Conservation (phyloP, 495 filamentous ascomycete species). For the Aspergillus asperescens region DNA sequence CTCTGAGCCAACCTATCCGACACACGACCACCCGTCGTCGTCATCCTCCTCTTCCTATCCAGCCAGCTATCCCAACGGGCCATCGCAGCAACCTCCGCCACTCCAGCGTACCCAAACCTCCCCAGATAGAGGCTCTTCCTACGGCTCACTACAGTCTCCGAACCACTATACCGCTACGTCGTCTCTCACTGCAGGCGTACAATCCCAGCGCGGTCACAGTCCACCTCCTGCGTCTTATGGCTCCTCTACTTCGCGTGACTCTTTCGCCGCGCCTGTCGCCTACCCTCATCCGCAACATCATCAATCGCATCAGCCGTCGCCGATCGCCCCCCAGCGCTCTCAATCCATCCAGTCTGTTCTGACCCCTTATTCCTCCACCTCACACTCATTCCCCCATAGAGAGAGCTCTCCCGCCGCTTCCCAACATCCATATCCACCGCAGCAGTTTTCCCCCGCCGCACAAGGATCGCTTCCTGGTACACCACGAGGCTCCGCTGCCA, state of each 20-base stretch:
- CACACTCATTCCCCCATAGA: slow-evolving; percentile 32
- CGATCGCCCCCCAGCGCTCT: slow-evolving; percentile 41
- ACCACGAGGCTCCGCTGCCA: slow-evolving; percentile 43
- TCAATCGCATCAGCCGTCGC: slow-evolving; percentile 30
- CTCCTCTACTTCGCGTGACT: slow-evolving; percentile 31
- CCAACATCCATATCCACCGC: slow-evolving; percentile 33
- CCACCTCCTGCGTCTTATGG: slow-evolving; percentile 36
- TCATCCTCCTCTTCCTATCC: slow-evolving; percentile 24
- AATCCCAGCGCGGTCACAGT: slow-evolving; percentile 34
- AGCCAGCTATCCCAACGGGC: slow-evolving; percentile 30
- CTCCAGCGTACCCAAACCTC: slow-evolving; percentile 38
- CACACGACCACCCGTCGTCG: slow-evolving; percentile 27
- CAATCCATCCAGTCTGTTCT: slow-evolving; percentile 46
- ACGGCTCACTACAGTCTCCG: slow-evolving; percentile 40
- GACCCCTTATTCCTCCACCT: slow-evolving; percentile 34
- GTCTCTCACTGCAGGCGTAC: slow-evolving; percentile 28
- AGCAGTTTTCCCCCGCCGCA: slow-evolving; percentile 37
- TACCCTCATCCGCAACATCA: slow-evolving; percentile 29
- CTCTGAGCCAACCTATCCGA: slow-evolving; percentile 26
- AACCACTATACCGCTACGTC: slow-evolving; percentile 41
- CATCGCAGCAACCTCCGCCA: slow-evolving; percentile 42
- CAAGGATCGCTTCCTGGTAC: slow-evolving; percentile 45
- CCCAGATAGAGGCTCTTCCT: slow-evolving; percentile 38
- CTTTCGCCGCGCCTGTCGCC: slow-evolving; percentile 30
- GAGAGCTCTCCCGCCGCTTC: slow-evolving; percentile 39